Evolutionary conservation across 169 alveolate species (phyloP).

Genomic region (Eimeria brunetti): DNA sequence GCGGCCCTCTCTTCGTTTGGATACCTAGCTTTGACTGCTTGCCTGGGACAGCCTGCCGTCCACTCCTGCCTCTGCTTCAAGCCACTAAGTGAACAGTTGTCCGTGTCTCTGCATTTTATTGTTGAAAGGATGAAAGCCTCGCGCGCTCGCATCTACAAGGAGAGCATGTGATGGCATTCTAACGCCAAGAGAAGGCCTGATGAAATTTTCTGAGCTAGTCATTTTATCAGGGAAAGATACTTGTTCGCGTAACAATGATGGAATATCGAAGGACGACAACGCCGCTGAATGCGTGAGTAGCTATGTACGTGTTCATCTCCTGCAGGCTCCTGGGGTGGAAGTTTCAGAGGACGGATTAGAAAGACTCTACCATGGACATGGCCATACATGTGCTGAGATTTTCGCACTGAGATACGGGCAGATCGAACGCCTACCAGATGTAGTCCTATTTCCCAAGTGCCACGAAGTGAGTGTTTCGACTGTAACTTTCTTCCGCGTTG

Average conservation of each 20-base stretch:
- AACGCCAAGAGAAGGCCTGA: not conserved
- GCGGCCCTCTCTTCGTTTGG: not conserved
- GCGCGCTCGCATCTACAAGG: not conserved
- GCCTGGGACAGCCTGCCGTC: not conserved
- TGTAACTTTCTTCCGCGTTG: not conserved
- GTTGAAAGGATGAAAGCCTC: not conserved
- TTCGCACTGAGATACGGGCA: constrained; percentile 67
- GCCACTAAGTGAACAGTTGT: not conserved
- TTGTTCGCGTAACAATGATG: too few relatives aligned
- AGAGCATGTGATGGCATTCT: not conserved
- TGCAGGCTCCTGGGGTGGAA: constrained; percentile 66
- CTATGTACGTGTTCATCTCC: not conserved
- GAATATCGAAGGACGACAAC: not conserved
- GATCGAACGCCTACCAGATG: constrained; percentile 68
- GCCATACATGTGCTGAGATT: constrained; percentile 74
- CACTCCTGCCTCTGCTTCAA: not conserved
- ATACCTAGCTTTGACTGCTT: not conserved
- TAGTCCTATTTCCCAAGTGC: constrained; percentile 71
- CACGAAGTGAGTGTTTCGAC: constrained; percentile 64
- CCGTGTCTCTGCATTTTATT: not conserved
- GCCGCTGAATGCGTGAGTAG: not conserved
- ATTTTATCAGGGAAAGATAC: not conserved
- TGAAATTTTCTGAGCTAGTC: not conserved
- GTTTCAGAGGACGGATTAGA: constrained; percentile 61
- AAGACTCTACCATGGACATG: constrained; percentile 76